Evolutionary conservation across 176 grass and related monocot genomes (phyloP).

Genomic region (Lolium multiflorum): DNA sequence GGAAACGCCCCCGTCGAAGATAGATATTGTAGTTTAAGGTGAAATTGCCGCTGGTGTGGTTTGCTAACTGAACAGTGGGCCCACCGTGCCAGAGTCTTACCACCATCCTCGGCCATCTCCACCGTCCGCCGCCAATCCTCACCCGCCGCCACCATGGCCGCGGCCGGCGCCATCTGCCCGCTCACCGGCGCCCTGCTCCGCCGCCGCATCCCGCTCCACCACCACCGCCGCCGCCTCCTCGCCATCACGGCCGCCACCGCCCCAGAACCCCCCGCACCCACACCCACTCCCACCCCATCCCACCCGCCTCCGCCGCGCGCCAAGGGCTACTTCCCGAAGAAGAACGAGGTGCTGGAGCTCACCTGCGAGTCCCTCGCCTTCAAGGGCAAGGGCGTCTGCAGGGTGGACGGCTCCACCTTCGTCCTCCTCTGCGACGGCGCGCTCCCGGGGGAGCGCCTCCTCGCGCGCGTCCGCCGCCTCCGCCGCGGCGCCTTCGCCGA

Average conservation of each 20-base stretch:
- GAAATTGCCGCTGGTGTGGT: not conserved
- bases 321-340: slow-evolving; percentile 78
- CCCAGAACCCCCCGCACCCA: slow-evolving; percentile 15
- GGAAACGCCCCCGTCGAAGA: no score
- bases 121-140: slow-evolving; percentile 46
- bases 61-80: not conserved
- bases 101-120: slow-evolving; percentile 41
- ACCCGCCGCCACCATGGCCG: slow-evolving; percentile 34
- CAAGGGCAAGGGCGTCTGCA: slow-evolving; percentile 95
- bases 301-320: slow-evolving; percentile 27
- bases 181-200: slow-evolving; percentile 43
- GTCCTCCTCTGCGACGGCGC: slow-evolving; percentile 89
- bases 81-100: not conserved
- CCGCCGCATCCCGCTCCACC: slow-evolving; percentile 39
- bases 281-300: slow-evolving; percentile 8
- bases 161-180: slow-evolving; percentile 36
- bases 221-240: slow-evolving; percentile 41
- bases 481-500: slow-evolving; percentile 56
- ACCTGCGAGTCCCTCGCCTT: slow-evolving; percentile 86
- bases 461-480: slow-evolving; percentile 75
- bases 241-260: slow-evolving; percentile 39
- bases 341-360: slow-evolving; percentile 77
- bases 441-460: slow-evolving; percentile 85
- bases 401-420: slow-evolving; percentile 65
- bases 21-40: no score